Conservation (phyloP, 805 yeast species). For the Candida peoriensis region DNA sequence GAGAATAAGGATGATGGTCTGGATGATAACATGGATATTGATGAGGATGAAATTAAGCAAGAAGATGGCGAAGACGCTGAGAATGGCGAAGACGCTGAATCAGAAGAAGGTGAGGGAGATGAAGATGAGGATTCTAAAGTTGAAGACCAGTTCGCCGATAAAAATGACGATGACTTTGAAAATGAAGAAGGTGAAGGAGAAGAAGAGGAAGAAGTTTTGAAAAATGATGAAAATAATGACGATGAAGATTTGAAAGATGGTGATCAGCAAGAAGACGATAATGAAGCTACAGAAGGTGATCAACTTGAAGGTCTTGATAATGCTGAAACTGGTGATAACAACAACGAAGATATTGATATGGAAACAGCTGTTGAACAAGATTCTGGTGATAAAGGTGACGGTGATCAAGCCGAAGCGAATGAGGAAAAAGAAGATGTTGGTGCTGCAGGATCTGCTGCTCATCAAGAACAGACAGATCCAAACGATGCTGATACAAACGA, state of each 20-base stretch:
- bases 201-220: conserved; percentile 28
- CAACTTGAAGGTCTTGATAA: conserved; percentile 53
- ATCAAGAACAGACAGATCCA: conserved; percentile 37
- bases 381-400: conserved; percentile 56
- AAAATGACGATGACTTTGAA: conserved; percentile 31
- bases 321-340: conserved; percentile 36
- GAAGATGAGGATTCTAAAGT: conserved; percentile 25
- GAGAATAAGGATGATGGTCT: conserved; percentile 30
- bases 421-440: conserved; percentile 67
- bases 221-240: conserved; percentile 29
- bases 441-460: conserved; percentile 50
- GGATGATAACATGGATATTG: conserved; percentile 42
- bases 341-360: conserved; percentile 42
- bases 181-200: conserved; percentile 23
- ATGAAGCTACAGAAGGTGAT: conserved; percentile 35
- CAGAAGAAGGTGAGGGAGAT: conserved; percentile 28
- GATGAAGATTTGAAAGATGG: conserved; percentile 28
- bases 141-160: conserved; percentile 23
- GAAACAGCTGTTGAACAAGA: conserved; percentile 59
- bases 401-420: conserved; percentile 49
- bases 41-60: conserved; percentile 30
- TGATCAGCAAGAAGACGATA: conserved; percentile 11
- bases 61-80: conserved; percentile 27
- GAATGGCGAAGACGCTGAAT: conserved; percentile 26
- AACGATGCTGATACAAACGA: conserved; percentile 40